Base-by-base conservation (phyloP, 2,329 filamentous ascomycete genomes). In the Xylaria sp. region DNA sequence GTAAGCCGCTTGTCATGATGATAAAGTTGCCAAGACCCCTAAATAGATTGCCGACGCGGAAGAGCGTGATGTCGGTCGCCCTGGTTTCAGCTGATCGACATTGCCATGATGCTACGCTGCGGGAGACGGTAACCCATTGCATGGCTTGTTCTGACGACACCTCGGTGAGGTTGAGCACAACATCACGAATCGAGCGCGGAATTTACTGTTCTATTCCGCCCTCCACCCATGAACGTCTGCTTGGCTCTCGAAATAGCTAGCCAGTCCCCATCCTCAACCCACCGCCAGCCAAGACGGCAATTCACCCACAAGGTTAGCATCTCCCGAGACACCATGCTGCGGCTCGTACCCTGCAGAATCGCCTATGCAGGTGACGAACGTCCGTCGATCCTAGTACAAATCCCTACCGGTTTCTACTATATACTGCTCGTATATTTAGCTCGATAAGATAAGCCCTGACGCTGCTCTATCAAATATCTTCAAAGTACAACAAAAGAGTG, bases 1-100 rank as follows among this genome's bases (percentile, higher is more conserved):
- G 68, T 70, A 61, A 70, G 66, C 66, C 55, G 58, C 66, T 70
- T 60, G 69, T 70, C 63, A 69, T 69, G 65, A 69, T 69, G 62
- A 68, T 69, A 66, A 69, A 69, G 58, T 58, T 31, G 57, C 63
- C 63, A 55, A 63, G 67, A 50, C 52, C 59, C 64, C 54, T 44
- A 63, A 67, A 64, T 69, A 67, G 67, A 67, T 63, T 64, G 59
- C 41, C 55, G 34, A 13, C 44, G 15, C 13, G 37, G 8, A 50
- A 23, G 39, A 50, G 50, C 48, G 58, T 48, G 64, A 34, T 50
- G 50, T 59, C 58, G 52, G 64, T 62, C 67, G 67, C 67, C 67
- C 67, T 69, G 20, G 66, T 67, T 69, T 69, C 67, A 69, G 67
- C 67, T 69, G 48, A 28, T 66, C 48, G 46, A 44, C 28, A 34